Percentiles rank a stretch among this genome's conserved stretches.
These are phyloP conservation scores for Podospora australis DNA, from an alignment of 495 filamentous ascomycete species.

Conservation along the genomic window DNA sequence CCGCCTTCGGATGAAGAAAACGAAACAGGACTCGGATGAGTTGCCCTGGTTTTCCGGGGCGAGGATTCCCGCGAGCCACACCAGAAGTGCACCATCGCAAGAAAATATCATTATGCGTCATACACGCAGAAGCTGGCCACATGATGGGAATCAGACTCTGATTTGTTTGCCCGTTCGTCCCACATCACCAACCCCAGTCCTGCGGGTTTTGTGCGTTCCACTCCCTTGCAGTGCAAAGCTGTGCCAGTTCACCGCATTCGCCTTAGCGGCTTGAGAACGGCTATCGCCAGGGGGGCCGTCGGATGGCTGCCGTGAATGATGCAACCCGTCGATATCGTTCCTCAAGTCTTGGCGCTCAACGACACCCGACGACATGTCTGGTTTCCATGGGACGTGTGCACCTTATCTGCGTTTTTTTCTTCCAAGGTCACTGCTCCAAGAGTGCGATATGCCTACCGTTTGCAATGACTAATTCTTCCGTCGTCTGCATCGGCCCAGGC, in stretches of 20 bases:
- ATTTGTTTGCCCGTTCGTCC: too few relatives aligned
- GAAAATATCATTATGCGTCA: too few relatives aligned
- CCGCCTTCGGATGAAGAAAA: too few relatives aligned
- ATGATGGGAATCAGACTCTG: too few relatives aligned
- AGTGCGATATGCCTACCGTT: not conserved
- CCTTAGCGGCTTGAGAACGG: not conserved
- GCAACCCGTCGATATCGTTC: not conserved
- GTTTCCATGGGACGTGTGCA: not conserved
- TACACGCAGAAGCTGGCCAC: too few relatives aligned
- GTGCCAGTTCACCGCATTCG: not conserved
- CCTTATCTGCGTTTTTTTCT: not conserved
- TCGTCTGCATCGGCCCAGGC: not conserved
- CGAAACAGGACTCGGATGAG: too few relatives aligned
- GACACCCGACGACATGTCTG: slow-evolving; percentile 1
- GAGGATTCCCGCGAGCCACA: too few relatives aligned
- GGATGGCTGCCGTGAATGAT: not conserved
- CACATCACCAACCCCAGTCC: too few relatives aligned
- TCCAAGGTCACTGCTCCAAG: not conserved
- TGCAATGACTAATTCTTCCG: not conserved
- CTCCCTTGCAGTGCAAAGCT: not conserved
- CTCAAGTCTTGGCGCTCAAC: not conserved
- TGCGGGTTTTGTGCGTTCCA: slow-evolving; percentile 13
- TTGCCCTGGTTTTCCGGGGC: too few relatives aligned
- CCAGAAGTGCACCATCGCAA: too few relatives aligned
- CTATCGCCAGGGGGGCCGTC: not conserved